phyloP scores from a whole-genome alignment of 2,329 filamentous ascomycete genomes.

The Talaromyces sp. region DNA sequence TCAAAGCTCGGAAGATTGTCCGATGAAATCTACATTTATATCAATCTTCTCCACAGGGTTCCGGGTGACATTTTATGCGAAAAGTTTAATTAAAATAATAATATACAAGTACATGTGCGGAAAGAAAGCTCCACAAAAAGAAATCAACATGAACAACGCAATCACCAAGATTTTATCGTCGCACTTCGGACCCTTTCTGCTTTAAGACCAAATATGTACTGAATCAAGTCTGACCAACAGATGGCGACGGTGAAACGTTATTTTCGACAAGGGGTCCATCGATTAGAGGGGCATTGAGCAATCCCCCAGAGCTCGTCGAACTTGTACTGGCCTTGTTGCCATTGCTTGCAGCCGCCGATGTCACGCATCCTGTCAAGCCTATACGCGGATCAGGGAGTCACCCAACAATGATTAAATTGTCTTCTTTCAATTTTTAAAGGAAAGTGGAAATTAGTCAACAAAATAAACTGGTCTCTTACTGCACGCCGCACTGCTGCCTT shows the following conservation, averaged over 20 bases:
- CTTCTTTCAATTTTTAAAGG: too few relatives aligned
- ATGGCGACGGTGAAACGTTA: neutral
- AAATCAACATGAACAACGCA: neutral
- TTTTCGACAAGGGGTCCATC: neutral
- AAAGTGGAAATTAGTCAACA: too few relatives aligned
- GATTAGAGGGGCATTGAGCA: neutral
- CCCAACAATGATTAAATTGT: neutral
- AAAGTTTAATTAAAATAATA: neutral
- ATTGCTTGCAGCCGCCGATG: constrained; percentile 5
- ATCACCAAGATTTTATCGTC: neutral
- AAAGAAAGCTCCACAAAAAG: neutral
- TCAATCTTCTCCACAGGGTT: neutral
- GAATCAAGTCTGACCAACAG: neutral
- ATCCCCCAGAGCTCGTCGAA: neutral
- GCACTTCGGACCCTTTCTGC: neutral
- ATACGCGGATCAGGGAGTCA: neutral
- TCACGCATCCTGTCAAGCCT: constrained; percentile 2
- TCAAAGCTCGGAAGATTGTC: neutral
- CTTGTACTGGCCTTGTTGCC: constrained; percentile 3
- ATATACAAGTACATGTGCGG: neutral
- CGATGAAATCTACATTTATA: neutral
- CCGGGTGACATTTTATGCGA: neutral
- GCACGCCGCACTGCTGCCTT: constrained; percentile 5
- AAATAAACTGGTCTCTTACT: neutral
- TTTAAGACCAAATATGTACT: neutral